These are phyloP conservation scores for Lophiostoma macrostomum DNA, from an alignment of 495 filamentous ascomycete genomes.

Conservation along the genomic window DNA sequence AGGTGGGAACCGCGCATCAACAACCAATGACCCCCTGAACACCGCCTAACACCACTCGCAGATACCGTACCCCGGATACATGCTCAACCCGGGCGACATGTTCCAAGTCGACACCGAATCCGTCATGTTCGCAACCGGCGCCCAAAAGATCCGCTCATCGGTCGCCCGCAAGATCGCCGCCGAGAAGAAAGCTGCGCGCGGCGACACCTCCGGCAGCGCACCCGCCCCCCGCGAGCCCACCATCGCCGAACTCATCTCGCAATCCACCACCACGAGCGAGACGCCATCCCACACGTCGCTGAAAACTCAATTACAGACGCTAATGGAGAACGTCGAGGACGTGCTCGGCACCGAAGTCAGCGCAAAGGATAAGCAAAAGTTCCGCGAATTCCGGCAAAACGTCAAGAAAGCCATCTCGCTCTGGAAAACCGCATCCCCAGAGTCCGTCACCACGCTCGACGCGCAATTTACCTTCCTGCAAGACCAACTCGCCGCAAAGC, in stretches of 20 bases:
- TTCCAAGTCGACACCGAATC: slow-evolving; percentile 89
- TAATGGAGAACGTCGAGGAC: slow-evolving; percentile 24
- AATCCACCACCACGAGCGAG: too few relatives aligned
- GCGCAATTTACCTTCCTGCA: slow-evolving; percentile 48
- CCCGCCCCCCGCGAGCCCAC: slow-evolving; percentile 38
- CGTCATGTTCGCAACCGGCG: slow-evolving; percentile 83
- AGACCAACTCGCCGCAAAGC: slow-evolving; percentile 27
- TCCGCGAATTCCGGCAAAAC: slow-evolving; percentile 23
- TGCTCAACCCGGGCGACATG: slow-evolving; percentile 95
- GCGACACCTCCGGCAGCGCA: slow-evolving; percentile 35
- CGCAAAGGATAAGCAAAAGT: slow-evolving; percentile 32
- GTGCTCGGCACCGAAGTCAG: slow-evolving; percentile 36
- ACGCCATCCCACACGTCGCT: too few relatives aligned
- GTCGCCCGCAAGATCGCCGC: slow-evolving; percentile 11
- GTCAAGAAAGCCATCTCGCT: slow-evolving; percentile 54
- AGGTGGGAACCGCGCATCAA: slow-evolving; percentile 52
- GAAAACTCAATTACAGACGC: slow-evolving; percentile 21
- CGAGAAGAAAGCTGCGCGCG: slow-evolving; percentile 5
- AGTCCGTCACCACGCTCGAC: slow-evolving; percentile 49
- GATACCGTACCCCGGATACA: slow-evolving; percentile 92
- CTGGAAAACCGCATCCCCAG: slow-evolving; percentile 42
- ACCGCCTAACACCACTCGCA: slow-evolving; percentile 37
- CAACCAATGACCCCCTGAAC: background rate
- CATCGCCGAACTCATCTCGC: too few relatives aligned
- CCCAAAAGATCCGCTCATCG: slow-evolving; percentile 57